Evolutionary conservation across 2,329 filamentous ascomycete species (phyloP).

Genomic region (Exophiala sideris): DNA sequence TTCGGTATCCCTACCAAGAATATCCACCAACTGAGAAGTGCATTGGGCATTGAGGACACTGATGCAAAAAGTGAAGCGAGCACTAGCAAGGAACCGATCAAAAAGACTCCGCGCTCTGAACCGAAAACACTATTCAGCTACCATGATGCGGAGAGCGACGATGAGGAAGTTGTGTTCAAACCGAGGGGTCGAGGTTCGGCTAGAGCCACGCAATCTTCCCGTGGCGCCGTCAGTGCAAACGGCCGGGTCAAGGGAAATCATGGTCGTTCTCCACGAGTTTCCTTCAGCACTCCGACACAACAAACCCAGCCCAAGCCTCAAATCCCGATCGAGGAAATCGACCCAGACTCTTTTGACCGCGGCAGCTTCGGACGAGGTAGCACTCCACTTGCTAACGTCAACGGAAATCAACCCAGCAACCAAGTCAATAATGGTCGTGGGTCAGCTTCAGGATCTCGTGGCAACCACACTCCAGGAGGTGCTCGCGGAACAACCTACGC

Average conservation of each 20-base stretch:
- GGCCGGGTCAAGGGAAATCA: slow-evolving; percentile 13
- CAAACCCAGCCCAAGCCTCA: slow-evolving; percentile 30
- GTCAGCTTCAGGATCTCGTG: slow-evolving; percentile 3
- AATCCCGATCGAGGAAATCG: slow-evolving; percentile 46
- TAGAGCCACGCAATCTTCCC: slow-evolving; percentile 10
- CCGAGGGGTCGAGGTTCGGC: slow-evolving; percentile 25
- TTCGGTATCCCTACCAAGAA: slow-evolving; percentile 48
- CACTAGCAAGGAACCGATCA: slow-evolving; percentile 39
- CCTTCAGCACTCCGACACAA: slow-evolving; percentile 20
- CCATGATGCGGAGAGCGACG: slow-evolving; percentile 45
- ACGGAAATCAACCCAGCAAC: slow-evolving; percentile 13
- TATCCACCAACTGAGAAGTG: slow-evolving; percentile 46
- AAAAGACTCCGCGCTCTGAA: slow-evolving; percentile 32
- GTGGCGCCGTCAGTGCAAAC: slow-evolving; percentile 8
- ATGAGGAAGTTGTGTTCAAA: slow-evolving; percentile 47
- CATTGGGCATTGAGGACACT: slow-evolving; percentile 46
- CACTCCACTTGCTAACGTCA: slow-evolving; percentile 25
- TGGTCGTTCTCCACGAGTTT: slow-evolving; percentile 16
- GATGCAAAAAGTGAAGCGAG: slow-evolving; percentile 46
- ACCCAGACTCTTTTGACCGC: slow-evolving; percentile 48
- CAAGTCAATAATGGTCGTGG: slow-evolving; percentile 15
- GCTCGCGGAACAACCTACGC: slow-evolving; percentile 12
- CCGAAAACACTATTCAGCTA: slow-evolving; percentile 46
- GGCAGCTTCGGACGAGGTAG: slow-evolving; percentile 29
- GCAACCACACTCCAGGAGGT: slow-evolving; percentile 12